Conservation (phyloP, 2,329 filamentous ascomycete species). For the Botrytis porri region DNA sequence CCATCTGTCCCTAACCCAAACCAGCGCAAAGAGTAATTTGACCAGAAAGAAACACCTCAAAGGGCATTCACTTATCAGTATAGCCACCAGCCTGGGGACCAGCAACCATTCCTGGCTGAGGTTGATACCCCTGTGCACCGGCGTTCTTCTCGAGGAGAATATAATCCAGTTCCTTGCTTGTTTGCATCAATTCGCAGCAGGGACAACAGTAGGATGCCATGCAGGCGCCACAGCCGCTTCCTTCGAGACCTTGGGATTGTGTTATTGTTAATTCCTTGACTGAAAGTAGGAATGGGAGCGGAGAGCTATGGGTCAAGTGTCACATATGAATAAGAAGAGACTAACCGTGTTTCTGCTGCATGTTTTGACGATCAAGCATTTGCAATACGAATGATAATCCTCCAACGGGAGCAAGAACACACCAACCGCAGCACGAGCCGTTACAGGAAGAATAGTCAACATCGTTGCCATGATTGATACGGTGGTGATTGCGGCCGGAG, state of each 20-base stretch:
- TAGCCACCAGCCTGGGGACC: background rate
- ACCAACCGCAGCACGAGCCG: constrained; percentile 9
- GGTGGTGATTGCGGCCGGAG: constrained; percentile 19
- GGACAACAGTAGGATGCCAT: constrained; percentile 13
- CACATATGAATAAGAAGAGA: background rate
- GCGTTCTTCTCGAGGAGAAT: constrained; percentile 9
- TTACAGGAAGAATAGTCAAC: constrained; percentile 11
- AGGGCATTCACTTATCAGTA: background rate
- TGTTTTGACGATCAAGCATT: constrained; percentile 11
- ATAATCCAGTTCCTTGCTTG: constrained; percentile 20
- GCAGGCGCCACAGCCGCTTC: constrained; percentile 4
- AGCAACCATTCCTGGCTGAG: constrained; percentile 2
- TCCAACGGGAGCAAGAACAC: background rate
- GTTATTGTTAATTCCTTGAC: background rate
- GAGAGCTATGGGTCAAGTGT: background rate
- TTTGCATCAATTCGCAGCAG: constrained; percentile 22
- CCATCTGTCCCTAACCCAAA: background rate
- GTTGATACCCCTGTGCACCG: constrained; percentile 1
- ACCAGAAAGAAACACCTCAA: background rate
- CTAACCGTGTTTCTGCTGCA: constrained; percentile 18
- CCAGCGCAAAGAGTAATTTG: background rate
- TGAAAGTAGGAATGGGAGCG: background rate
- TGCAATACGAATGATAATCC: constrained; percentile 16
- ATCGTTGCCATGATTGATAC: constrained; percentile 9
- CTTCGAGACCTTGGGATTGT: constrained; percentile 3